Evolutionary conservation across 2,329 filamentous ascomycete species (phyloP).

Genomic region (Atkinsonella texensis): DNA sequence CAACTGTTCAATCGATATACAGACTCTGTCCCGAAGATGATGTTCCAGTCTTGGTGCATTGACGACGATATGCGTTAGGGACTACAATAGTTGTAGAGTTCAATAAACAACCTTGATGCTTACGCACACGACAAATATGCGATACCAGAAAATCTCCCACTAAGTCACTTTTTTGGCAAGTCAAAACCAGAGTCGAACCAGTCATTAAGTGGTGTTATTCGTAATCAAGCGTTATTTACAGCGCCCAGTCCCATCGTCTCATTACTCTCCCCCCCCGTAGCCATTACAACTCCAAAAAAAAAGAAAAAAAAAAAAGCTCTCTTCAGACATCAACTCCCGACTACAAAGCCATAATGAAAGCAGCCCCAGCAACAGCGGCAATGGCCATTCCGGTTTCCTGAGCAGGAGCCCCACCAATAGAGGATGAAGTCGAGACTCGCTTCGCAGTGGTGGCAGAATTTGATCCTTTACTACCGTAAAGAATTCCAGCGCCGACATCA

Average conservation of each 20-base stretch:
- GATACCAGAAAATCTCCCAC: no score
- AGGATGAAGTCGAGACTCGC: neutral
- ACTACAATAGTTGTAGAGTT: no score
- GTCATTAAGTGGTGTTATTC: constrained; percentile 1
- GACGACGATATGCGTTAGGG: no score
- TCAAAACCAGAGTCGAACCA: neutral
- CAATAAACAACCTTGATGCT: no score
- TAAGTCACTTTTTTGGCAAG: no score
- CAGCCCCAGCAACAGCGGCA: constrained; percentile 16
- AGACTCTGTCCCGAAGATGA: no score
- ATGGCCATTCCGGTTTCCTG: constrained; percentile 13
- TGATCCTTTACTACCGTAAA: neutral
- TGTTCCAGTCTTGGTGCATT: no score
- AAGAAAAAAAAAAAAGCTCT: neutral
- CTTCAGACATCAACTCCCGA: neutral
- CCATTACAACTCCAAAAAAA: neutral
- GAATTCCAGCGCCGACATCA: neutral
- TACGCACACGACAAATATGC: no score
- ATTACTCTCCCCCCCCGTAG: neutral
- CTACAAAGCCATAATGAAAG: constrained; percentile 18
- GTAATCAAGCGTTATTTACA: constrained; percentile 1
- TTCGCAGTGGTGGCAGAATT: neutral
- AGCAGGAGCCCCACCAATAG: constrained; percentile 15
- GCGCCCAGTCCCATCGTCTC: neutral
- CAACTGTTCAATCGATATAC: neutral